Base-by-base conservation (phyloP, 2,329 filamentous ascomycete species). In the Penicillium occitanis region DNA sequence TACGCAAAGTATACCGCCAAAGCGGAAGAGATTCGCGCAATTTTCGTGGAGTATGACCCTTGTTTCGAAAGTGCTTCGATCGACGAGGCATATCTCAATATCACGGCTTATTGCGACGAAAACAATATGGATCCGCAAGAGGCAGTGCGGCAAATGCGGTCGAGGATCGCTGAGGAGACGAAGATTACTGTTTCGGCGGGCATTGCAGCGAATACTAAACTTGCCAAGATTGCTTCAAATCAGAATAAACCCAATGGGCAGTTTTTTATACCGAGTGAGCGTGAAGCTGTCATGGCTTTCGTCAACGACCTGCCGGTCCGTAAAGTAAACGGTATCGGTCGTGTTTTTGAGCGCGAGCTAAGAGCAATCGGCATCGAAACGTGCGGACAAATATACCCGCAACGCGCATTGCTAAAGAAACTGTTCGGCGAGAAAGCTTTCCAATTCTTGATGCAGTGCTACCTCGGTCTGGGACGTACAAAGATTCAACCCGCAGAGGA, bases 231-330 rank as follows among this genome's bases (percentile, higher is more conserved):
- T 37, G 92, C 91, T 72, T 96, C 92, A 19, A 97, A 99, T 74
- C 87, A 90, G 76, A 97, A 98, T 78, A 99, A 99, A 74, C 95
- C 95, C 0, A 96, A 99, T 71, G 95, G 95, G 0, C 95, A 98
- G 74, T 98, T 90, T 71, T 80, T 86, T 10, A 81, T 98, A 1
- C 85, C 90, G 0, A 91, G 85, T 62, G 89, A 96, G 48, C 85
- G 93, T 10, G 79, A 81, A 30, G 84, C 87, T 0, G 92, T 99
- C 67, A 88, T 98, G 86, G 80, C 84, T 0, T 98, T 97, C 74
- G 97, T 98, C 90, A 84, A 85, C 11, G 85, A 89, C 35, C 82
- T 99, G 28, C 90, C 93, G 0, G 93, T 92, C 0, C 86, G 95
- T 40, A 97, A 97, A 74, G 91, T 98, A 51, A 97, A 97, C 70